phyloP scores from a whole-genome alignment of 306 rosid genomes.

The Boehmeria nivea region DNA sequence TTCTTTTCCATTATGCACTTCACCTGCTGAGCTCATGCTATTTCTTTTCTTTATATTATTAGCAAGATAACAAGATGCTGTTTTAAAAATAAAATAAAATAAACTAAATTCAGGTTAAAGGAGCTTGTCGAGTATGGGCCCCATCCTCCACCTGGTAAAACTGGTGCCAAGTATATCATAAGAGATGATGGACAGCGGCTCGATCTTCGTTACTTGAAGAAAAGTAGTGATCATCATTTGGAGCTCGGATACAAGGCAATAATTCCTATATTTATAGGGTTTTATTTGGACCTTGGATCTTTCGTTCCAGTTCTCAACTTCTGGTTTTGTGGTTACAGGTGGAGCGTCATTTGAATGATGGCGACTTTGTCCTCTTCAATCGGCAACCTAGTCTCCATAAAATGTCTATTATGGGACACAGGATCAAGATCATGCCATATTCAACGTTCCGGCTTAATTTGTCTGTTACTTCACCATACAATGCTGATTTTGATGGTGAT shows the following conservation, averaged over 20 bases:
- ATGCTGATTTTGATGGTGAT: conserved; percentile 99
- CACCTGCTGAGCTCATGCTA: background rate
- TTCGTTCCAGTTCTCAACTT: conserved; percentile 11
- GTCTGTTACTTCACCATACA: conserved; percentile 93
- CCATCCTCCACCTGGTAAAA: conserved; percentile 99
- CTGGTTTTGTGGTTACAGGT: conserved; percentile 53
- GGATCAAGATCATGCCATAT: conserved; percentile 98
- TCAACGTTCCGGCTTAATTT: conserved; percentile 90
- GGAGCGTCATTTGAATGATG: conserved; percentile 98
- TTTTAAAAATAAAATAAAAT: too few species aligned
- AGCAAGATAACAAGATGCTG: too few species aligned
- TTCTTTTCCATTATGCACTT: background rate
- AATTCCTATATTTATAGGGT: conserved; percentile 6
- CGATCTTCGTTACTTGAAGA: conserved; percentile 93
- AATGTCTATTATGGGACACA: conserved; percentile 99
- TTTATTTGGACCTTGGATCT: conserved; percentile 3
- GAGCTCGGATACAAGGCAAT: conserved; percentile 97
- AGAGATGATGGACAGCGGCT: conserved; percentile 99
- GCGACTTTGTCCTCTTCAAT: conserved; percentile 92
- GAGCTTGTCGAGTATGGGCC: conserved; percentile 98
- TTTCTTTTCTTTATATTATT: background rate
- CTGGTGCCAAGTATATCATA: conserved; percentile 98
- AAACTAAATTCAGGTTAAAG: conserved; percentile 54
- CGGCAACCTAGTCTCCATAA: conserved; percentile 99
- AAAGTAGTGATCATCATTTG: conserved; percentile 98